phyloP scores from a whole-genome alignment of 2,329 filamentous ascomycete species.

The Leptosphaerulina australis region DNA sequence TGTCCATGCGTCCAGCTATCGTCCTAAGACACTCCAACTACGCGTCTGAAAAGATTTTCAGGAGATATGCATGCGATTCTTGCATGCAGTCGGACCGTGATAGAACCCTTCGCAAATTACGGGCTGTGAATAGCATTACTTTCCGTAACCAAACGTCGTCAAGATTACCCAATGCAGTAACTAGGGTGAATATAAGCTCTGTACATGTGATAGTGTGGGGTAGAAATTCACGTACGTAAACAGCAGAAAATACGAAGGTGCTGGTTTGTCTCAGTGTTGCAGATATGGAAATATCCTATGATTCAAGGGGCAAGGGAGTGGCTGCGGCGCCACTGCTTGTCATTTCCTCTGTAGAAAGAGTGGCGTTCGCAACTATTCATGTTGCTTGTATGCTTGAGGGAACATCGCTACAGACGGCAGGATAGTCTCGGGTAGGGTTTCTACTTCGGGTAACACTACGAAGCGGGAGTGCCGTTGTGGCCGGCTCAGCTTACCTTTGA shows the following conservation, averaged over 20 bases:
- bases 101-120: not conserved
- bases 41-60: not conserved
- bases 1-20: not conserved
- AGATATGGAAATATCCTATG: not conserved
- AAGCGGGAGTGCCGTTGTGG: not conserved
- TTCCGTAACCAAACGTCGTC: conserved; percentile 6
- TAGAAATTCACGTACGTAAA: conserved; percentile 7
- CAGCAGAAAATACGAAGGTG: conserved; percentile 11
- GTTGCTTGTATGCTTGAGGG: not conserved
- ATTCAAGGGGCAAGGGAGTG: conserved; percentile 11
- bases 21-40: not conserved
- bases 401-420: not conserved
- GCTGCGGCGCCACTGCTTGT: conserved; percentile 11
- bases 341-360: conserved; percentile 8
- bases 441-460: conserved; percentile 12
- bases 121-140: not conserved
- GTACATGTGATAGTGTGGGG: conserved; percentile 9
- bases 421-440: conserved; percentile 10
- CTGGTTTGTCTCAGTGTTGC: not conserved
- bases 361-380: conserved; percentile 3
- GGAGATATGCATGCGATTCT: conserved; percentile 1
- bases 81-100: conserved; percentile 3
- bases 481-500: conserved; percentile 1
- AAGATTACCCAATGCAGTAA: conserved; percentile 1
- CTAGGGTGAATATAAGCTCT: not conserved